phyloP scores from a whole-genome alignment of 1,284 basidiomycete genomes.

The Xerocomus cyaneibrunnescens region DNA sequence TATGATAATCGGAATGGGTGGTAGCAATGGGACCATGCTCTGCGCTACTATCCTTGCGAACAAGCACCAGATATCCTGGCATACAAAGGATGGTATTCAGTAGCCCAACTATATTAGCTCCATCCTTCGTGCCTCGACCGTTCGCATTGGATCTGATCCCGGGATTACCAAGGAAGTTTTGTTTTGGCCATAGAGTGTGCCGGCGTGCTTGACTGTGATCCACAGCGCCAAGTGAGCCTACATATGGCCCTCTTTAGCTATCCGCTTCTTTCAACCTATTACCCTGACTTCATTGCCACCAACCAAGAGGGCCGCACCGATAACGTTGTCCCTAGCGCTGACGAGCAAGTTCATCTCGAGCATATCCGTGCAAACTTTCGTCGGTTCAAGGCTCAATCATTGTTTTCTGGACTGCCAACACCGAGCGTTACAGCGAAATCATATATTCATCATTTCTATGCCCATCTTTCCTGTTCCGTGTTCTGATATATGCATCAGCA shows the following conservation, averaged over 20 bases:
- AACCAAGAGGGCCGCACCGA: constrained; percentile 97
- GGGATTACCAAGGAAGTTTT: constrained; percentile 87
- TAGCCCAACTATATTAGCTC: constrained; percentile 97
- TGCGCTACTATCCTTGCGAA: constrained; percentile 96
- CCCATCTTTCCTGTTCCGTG: no score
- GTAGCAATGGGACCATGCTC: constrained; percentile 97
- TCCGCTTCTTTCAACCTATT: constrained; percentile 95
- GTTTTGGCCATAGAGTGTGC: constrained; percentile 96
- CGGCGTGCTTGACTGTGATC: constrained; percentile 94
- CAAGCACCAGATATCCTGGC: constrained; percentile 92
- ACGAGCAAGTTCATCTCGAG: constrained; percentile 93
- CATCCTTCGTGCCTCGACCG: constrained; percentile 91
- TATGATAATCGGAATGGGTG: constrained; percentile 96
- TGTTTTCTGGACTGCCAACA: constrained; percentile 99
- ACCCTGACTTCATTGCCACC: constrained; percentile 94
- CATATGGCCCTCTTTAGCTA: constrained; percentile 79
- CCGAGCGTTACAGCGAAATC: constrained; percentile 90
- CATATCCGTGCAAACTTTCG: constrained; percentile 92
- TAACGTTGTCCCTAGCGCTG: constrained; percentile 82
- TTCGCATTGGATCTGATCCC: constrained; percentile 87
- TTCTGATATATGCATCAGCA: no score
- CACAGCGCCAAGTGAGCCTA: constrained; percentile 93
- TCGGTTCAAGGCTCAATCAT: constrained; percentile 85
- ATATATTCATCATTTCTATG: no score
- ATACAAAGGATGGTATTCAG: constrained; percentile 91